phyloP scores from a whole-genome alignment of 306 rosid genomes.

The Lagenaria siceraria region DNA sequence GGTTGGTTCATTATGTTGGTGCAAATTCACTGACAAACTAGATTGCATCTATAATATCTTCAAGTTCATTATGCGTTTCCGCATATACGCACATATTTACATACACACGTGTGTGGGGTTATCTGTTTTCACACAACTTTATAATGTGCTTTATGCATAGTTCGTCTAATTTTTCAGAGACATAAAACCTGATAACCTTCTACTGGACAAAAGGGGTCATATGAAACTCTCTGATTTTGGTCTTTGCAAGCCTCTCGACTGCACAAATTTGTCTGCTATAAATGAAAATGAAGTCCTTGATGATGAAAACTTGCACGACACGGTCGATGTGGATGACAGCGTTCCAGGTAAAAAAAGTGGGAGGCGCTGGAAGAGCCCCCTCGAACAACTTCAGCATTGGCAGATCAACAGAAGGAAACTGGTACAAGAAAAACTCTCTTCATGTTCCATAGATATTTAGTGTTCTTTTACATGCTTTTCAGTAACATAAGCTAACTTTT shows the following conservation, averaged over 20 bases:
- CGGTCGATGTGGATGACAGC: slow-evolving; percentile 39
- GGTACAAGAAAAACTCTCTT: slow-evolving; percentile 17
- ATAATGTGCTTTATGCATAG: slow-evolving; percentile 4
- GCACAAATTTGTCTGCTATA: slow-evolving; percentile 58
- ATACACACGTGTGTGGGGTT: background rate
- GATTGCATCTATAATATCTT: background rate
- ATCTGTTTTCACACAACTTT: background rate
- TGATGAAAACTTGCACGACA: slow-evolving; percentile 66
- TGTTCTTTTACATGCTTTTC: background rate
- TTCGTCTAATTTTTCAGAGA: slow-evolving; percentile 32
- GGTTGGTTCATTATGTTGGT: slow-evolving; percentile 30
- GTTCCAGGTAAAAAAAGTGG: slow-evolving; percentile 39
- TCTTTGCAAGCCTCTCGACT: slow-evolving; percentile 89
- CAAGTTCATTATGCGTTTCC: background rate
- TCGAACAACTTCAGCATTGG: slow-evolving; percentile 90
- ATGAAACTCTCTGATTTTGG: slow-evolving; percentile 93
- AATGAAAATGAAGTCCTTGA: slow-evolving; percentile 60
- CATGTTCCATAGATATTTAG: background rate
- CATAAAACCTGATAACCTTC: slow-evolving; percentile 94
- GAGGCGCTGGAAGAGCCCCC: slow-evolving; percentile 84
- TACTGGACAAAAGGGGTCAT: slow-evolving; percentile 68
- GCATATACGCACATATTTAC: background rate
- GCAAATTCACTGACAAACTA: background rate
- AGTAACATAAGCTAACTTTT: background rate
- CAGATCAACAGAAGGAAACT: slow-evolving; percentile 61